phyloP scores from a whole-genome alignment of 1,284 basidiomycete species.

The Sphaerobolus stellatus region DNA sequence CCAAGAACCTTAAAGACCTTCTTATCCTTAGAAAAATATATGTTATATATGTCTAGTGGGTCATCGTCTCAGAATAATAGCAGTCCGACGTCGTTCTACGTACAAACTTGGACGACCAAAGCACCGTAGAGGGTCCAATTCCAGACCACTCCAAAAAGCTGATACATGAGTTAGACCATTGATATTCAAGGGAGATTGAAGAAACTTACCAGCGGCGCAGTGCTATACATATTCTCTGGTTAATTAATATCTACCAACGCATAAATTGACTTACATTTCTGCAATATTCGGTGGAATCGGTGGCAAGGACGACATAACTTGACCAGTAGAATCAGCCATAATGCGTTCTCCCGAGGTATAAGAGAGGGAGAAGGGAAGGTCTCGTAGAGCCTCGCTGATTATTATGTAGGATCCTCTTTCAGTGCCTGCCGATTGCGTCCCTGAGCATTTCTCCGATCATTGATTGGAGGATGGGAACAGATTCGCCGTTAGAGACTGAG shows the following conservation, averaged over 20 bases:
- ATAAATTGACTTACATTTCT: neutral
- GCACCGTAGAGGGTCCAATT: neutral
- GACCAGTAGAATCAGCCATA: too few species aligned
- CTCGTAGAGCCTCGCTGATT: too few species aligned
- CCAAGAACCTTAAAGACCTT: neutral
- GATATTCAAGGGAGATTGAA: too few species aligned
- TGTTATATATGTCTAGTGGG: neutral
- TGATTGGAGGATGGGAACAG: too few species aligned
- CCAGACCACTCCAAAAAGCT: neutral
- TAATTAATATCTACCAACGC: neutral
- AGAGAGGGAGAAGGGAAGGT: too few species aligned
- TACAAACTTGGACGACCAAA: conserved; percentile 1
- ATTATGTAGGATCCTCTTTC: too few species aligned
- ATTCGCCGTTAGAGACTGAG: too few species aligned
- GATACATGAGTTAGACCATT: neutral
- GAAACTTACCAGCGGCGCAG: neutral
- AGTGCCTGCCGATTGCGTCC: too few species aligned
- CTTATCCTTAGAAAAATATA: neutral
- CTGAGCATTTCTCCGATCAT: too few species aligned
- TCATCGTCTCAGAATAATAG: neutral
- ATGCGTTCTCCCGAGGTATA: too few species aligned
- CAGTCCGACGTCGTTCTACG: neutral
- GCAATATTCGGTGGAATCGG: conserved; percentile 2
- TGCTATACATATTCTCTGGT: neutral
- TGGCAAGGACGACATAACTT: too few species aligned